A percentile compares a stretch with the other conserved stretches of the same genome.
These are phyloP conservation scores for Tetrapisispora pingtungensis DNA, from an alignment of 805 yeast species.

Conservation along the genomic window DNA sequence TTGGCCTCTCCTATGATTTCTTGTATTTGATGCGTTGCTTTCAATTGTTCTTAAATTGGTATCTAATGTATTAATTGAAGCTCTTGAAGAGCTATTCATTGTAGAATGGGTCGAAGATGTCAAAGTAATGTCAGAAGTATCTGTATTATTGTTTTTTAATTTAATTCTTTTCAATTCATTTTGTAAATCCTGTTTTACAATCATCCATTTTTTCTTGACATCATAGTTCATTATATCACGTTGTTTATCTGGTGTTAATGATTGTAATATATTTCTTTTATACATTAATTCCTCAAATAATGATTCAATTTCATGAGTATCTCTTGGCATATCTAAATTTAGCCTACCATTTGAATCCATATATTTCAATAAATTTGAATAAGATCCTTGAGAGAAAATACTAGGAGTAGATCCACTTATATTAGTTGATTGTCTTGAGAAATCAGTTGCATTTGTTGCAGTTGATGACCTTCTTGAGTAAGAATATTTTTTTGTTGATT, in stretches of 20 bases:
- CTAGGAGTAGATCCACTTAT: constrained; percentile 18
- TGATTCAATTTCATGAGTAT: constrained; percentile 55
- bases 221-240: constrained; percentile 67
- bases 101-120: background rate
- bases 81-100: background rate
- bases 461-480: constrained; percentile 7
- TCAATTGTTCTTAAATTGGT: background rate
- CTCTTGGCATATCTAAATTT: constrained; percentile 54
- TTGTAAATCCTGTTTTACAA: constrained; percentile 75
- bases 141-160: background rate
- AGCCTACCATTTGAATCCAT: constrained; percentile 25
- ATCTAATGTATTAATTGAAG: background rate
- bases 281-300: constrained; percentile 75
- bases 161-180: constrained; percentile 57
- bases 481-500: constrained; percentile 22
- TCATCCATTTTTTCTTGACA: constrained; percentile 80
- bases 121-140: background rate
- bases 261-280: constrained; percentile 59
- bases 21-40: background rate
- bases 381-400: constrained; percentile 21
- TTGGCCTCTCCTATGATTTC: background rate
- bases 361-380: constrained; percentile 20
- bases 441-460: constrained; percentile 1
- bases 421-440: constrained; percentile 22
- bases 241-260: constrained; percentile 61